Conservation (phyloP, 805 yeast species). For the Spathaspora arborariae region DNA sequence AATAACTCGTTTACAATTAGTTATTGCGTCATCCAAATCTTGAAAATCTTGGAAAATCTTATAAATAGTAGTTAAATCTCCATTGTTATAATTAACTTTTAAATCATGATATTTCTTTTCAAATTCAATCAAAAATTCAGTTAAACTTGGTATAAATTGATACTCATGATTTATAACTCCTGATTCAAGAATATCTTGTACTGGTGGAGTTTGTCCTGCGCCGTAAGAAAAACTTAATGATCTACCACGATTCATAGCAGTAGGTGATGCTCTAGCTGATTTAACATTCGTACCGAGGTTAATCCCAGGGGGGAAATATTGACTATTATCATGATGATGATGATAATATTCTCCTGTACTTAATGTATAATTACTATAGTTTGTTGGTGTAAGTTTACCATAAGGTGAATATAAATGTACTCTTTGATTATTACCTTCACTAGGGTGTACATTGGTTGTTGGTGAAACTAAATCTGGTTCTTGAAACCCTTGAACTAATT, state of each 20-base stretch:
- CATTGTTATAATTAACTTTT: background rate
- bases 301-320: background rate
- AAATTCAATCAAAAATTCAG: slow-evolving; percentile 7
- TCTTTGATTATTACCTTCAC: background rate
- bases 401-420: background rate
- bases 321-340: background rate
- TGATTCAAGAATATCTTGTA: background rate
- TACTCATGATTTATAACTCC: slow-evolving; percentile 1
- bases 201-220: background rate
- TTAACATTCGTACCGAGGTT: too few species aligned
- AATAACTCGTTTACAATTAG: slow-evolving; percentile 3
- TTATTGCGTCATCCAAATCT: slow-evolving; percentile 3
- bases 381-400: background rate
- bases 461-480: background rate
- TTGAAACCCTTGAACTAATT: background rate
- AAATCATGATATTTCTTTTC: slow-evolving; percentile 5
- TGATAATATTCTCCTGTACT: background rate
- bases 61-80: background rate
- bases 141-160: slow-evolving; percentile 5
- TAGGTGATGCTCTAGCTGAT: slow-evolving; percentile 1
- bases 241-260: slow-evolving; percentile 3
- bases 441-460: background rate
- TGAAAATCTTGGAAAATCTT: background rate
- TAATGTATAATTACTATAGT: background rate
- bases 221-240: slow-evolving; percentile 2